Percentiles rank a stretch among this genome's conserved stretches.
Evolutionary conservation across 179 eudicot genomes (phyloP).

Genomic region (Drosera spatulata): DNA sequence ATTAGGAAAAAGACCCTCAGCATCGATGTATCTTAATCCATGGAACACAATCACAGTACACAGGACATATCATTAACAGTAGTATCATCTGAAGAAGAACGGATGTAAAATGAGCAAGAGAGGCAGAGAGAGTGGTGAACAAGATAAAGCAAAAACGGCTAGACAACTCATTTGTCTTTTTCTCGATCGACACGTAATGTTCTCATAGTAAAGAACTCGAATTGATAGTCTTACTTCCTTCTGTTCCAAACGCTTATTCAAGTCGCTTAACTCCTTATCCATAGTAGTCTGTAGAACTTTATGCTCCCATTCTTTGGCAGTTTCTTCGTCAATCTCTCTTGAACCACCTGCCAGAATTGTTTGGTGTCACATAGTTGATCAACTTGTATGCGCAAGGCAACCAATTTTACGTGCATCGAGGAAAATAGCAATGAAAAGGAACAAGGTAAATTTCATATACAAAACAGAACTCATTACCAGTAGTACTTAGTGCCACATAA

Average conservation of each 20-base stretch:
- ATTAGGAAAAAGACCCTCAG: conserved; percentile 4
- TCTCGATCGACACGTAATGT: no score
- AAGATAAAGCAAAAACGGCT: no score
- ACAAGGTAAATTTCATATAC: no score
- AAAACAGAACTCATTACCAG: no score
- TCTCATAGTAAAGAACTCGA: background rate
- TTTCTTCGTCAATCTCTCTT: conserved; percentile 84
- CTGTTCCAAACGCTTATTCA: conserved; percentile 83
- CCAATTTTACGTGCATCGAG: background rate
- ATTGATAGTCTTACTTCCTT: conserved; percentile 64
- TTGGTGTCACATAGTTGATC: conserved; percentile 3
- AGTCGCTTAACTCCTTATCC: conserved; percentile 89
- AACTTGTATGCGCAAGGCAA: conserved; percentile 1
- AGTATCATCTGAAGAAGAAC: no score
- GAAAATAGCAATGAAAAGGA: background rate
- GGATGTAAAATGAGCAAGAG: no score
- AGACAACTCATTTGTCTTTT: no score
- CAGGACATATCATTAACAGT: no score
- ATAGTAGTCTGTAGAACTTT: conserved; percentile 80
- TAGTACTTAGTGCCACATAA: no score
- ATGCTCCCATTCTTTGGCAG: conserved; percentile 98
- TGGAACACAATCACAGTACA: no score
- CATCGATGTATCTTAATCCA: no score
- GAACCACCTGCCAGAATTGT: conserved; percentile 52
- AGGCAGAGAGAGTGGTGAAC: no score